Base-by-base conservation (phyloP, 1,139 yeast species). In the Candida dubliniensis region DNA sequence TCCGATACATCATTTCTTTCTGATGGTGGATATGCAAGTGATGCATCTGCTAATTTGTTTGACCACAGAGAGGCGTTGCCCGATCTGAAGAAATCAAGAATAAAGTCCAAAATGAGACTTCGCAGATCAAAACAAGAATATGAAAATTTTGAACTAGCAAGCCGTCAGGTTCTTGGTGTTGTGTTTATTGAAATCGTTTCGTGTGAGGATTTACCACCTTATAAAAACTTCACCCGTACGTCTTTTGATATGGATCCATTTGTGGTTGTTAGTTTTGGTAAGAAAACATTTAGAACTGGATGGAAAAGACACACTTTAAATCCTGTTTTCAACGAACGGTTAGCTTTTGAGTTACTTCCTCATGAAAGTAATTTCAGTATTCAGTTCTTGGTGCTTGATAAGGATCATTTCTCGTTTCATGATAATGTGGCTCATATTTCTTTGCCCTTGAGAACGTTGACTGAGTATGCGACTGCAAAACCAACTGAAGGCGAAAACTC, bases 241-340 rank as follows among this genome's bases (percentile, higher is more conserved):
- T 84, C 93, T 0, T 93, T 85, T 57, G 96, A 90, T 61, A 88
- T 93, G 95, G 99, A 93, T 58, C 98, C 99, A 0, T 93, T 91
- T 66, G 95, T 91, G 5, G 93, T 91, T 13, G 84, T 88, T 0
- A 84, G 96, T 0, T 89, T 91, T 62, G 97, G 97, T 10, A 85
- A 87, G 57, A 85, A 86, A 51, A 89, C 95, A 0, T 91, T 82
- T 61, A 78, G 96, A 53, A 90, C 97, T 0, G 84, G 93, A 23
- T 86, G 90, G 82, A 79, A 84, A 54, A 79, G 89, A 26, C 98
- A 91, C 59, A 85, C 88, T 1, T 64, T 89, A 42, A 85, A 84
- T 47, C 99, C 99, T 0, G 76, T 83, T 0, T 93, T 82, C 61
- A 84, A 88, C 58, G 96, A 91, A 63, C 69, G 86, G 53, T 67